These are phyloP conservation scores for Cyberlindnera americana DNA, from an alignment of 805 yeast genomes.

Conservation along the genomic window DNA sequence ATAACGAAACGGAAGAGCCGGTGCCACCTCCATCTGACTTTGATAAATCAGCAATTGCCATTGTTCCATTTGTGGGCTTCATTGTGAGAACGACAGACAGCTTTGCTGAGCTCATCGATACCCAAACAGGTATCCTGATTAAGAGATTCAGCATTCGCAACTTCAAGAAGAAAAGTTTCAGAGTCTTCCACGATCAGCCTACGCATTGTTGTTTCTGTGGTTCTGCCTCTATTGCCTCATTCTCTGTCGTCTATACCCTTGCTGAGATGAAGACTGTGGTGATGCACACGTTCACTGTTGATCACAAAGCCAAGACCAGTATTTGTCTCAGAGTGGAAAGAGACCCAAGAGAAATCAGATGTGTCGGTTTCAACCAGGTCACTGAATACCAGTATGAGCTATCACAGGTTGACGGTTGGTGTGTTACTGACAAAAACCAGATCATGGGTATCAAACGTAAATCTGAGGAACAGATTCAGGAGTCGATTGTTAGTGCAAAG, in stretches of 20 bases:
- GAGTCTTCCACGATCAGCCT: conserved; percentile 79
- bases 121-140: conserved; percentile 71
- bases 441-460: conserved; percentile 49
- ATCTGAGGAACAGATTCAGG: conserved; percentile 15
- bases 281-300: conserved; percentile 69
- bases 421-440: conserved; percentile 71
- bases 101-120: conserved; percentile 67
- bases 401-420: conserved; percentile 71
- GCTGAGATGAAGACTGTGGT: conserved; percentile 52
- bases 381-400: conserved; percentile 68
- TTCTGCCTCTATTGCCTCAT: conserved; percentile 71
- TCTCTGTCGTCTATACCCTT: conserved; percentile 71
- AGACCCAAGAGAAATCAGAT: conserved; percentile 88
- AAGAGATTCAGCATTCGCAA: conserved; percentile 58
- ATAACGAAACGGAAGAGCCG: neutral
- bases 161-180: conserved; percentile 51
- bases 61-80: conserved; percentile 74
- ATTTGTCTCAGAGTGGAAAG: conserved; percentile 88
- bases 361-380: conserved; percentile 78
- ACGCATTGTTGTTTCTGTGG: conserved; percentile 91
- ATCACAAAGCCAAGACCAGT: conserved; percentile 70
- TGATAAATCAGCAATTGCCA: conserved; percentile 38
- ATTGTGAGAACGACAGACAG: conserved; percentile 54
- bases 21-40: conserved; percentile 13
- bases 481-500: conserved; percentile 15